Evolutionary conservation across 2,329 filamentous ascomycete genomes (phyloP).

Genomic region (Hypomyces perniciosus): DNA sequence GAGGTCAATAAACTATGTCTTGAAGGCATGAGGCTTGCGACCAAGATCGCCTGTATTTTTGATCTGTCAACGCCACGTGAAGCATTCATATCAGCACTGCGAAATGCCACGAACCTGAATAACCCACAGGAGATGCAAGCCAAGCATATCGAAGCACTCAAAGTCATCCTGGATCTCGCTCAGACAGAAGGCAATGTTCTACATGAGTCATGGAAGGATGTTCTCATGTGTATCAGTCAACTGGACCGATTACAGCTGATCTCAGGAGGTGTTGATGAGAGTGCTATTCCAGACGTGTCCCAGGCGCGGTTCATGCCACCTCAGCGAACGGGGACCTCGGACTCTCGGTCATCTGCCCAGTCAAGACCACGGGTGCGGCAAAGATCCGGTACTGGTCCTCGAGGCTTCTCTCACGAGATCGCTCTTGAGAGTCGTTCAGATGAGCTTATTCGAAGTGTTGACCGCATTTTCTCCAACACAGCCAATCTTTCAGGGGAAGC

Average conservation of each 20-base stretch:
- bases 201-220: slow-evolving; percentile 88
- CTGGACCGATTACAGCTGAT: slow-evolving; percentile 93
- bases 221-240: slow-evolving; percentile 91
- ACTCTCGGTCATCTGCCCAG: slow-evolving; percentile 63
- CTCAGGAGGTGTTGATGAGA: slow-evolving; percentile 90
- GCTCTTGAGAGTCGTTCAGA: slow-evolving; percentile 89
- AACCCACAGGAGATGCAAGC: slow-evolving; percentile 92
- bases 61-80: slow-evolving; percentile 88
- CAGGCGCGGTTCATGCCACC: slow-evolving; percentile 67
- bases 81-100: slow-evolving; percentile 88
- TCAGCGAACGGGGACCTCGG: slow-evolving; percentile 46
- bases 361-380: slow-evolving; percentile 43
- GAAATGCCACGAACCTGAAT: slow-evolving; percentile 91
- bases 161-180: slow-evolving; percentile 84
- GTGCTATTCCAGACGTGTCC: slow-evolving; percentile 83
- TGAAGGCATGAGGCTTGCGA: slow-evolving; percentile 90
- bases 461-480: slow-evolving; percentile 94
- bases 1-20: slow-evolving; percentile 90
- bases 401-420: slow-evolving; percentile 68
- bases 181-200: slow-evolving; percentile 88
- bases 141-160: slow-evolving; percentile 93
- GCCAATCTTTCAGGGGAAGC: slow-evolving; percentile 88
- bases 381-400: slow-evolving; percentile 53
- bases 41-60: slow-evolving; percentile 88
- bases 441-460: slow-evolving; percentile 86